Base-by-base conservation (phyloP, 225 moss, liverwort and hornwort species). In the Sphagnum tenellum region DNA sequence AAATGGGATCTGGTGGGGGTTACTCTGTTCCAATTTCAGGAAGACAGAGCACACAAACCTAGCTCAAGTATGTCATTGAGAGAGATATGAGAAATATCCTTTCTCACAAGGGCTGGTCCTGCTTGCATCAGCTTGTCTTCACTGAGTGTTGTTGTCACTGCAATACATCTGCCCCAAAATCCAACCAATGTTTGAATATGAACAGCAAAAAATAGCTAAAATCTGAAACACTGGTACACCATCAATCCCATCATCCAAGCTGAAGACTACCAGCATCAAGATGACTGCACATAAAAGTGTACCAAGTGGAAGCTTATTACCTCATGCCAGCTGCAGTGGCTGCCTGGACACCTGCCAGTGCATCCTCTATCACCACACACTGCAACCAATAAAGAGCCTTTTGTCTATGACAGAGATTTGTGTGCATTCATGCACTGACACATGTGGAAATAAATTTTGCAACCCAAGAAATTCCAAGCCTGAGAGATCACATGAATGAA, bases 281-380 rank as follows among this genome's bases (percentile, higher is more conserved):
- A 29, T 29, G 29, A 29, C 29, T 29, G 29, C 29, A 29, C 29
- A 29, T 29, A 29, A 29, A 29, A 29, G 29, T 29, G 29, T 29
- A 29, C 29, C 29, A 29, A 29, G 29, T 60, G 59, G 59, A 9
- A 29, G 44, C 49, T 29, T 29, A 29, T 29, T 86, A 93, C 93
- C 96, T 89, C 96, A 98, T 98, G 71, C 92, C 88, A 73, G 96
- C 96, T 78, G 96, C 88, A 59, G 73, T 75, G 59, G 96, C 96
- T 57, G 96, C 96, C 77, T 87, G 87, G 9, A 98, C 81, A 46
- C 96, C 96, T 56, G 92, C 88, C 57, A 83, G 69, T 8, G 96
- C 92, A 78, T 98, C 96, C 77, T 98, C 96, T 51, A 98, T 82
- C 56, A 98, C 96, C 55, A 98, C 88, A 72, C 96, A 98, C 88